Base-by-base conservation (phyloP, 2,329 filamentous ascomycete species). In the Lachnellula hyalina region DNA sequence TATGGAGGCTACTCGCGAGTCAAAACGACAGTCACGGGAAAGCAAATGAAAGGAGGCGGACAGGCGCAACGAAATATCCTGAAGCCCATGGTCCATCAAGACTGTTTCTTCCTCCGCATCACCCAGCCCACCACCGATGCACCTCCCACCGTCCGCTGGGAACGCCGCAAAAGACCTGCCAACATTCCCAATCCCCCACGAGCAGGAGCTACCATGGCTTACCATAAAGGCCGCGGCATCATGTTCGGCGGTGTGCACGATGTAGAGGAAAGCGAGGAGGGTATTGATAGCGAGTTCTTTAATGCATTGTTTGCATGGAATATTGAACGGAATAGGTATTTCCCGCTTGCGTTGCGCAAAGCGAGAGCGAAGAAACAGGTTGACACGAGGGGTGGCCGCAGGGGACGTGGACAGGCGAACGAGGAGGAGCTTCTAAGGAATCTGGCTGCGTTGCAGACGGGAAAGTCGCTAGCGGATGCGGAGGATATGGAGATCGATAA, bases 251-350 rank as follows among this genome's bases (percentile, higher is more conserved):
- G 94, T 51, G 94, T 99, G 4, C 90, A 96, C 65, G 92, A 96
- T 63, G 87, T 95, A 0, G 90, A 96, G 70, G 82, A 92, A 68
- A 93, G 83, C 61, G 92, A 96, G 69, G 94, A 99, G 70, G 91
- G 89, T 3, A 96, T 99, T 62, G 93, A 99, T 52, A 96, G 90
- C 68, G 92, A 96, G 70, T 99, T 99, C 73, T 99, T 97, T 75
- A 93, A 96, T 65, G 82, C 86, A 53, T 74, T 97, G 23, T 95
- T 89, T 66, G 89, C 92, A 5, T 97, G 92, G 90, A 96, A 96
- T 67, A 85, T 96, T 59, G 94, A 97, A 66, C 83, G 93, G 56
- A 99, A 99, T 69, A 81, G 94, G 8, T 97, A 96, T 75, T 96
- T 97, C 76, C 89, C 88, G 2, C 77, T 97, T 45, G 76, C 77